These are phyloP conservation scores for Metrosideros polymorpha DNA, from an alignment of 441 rosid genomes.

Conservation along the genomic window DNA sequence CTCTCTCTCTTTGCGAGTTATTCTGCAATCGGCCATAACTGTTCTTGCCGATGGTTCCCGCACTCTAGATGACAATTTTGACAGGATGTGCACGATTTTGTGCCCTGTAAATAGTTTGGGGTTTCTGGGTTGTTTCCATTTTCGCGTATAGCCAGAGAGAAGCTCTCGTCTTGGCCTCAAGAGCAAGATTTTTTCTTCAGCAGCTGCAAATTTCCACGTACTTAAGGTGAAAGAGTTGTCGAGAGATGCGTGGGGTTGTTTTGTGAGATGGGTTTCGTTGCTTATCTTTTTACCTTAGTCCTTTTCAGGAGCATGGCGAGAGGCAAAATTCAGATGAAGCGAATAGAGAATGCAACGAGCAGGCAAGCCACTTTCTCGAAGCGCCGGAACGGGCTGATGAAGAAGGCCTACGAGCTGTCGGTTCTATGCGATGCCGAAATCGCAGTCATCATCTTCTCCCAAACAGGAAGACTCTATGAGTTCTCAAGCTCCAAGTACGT, in stretches of 20 bases:
- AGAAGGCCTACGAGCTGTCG: constrained; percentile 71
- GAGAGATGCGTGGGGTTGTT: not conserved
- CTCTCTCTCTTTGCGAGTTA: not conserved
- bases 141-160: not conserved
- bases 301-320: constrained; percentile 39
- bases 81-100: not conserved
- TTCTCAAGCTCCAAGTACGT: constrained; percentile 45
- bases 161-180: not conserved
- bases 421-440: constrained; percentile 73
- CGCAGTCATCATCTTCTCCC: constrained; percentile 53
- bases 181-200: not conserved
- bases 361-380: constrained; percentile 70
- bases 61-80: not conserved
- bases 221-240: not conserved
- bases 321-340: constrained; percentile 62
- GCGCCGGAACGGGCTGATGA: constrained; percentile 56
- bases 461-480: constrained; percentile 40
- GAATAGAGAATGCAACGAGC: constrained; percentile 56
- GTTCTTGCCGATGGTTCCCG: not conserved
- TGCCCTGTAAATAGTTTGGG: not conserved
- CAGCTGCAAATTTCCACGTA: not conserved
- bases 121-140: not conserved
- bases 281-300: not conserved
- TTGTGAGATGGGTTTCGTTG: not conserved
- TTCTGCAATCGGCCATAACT: not conserved